Conservation (phyloP, 495 filamentous ascomycete species). For the Penicillium longicatenatum region DNA sequence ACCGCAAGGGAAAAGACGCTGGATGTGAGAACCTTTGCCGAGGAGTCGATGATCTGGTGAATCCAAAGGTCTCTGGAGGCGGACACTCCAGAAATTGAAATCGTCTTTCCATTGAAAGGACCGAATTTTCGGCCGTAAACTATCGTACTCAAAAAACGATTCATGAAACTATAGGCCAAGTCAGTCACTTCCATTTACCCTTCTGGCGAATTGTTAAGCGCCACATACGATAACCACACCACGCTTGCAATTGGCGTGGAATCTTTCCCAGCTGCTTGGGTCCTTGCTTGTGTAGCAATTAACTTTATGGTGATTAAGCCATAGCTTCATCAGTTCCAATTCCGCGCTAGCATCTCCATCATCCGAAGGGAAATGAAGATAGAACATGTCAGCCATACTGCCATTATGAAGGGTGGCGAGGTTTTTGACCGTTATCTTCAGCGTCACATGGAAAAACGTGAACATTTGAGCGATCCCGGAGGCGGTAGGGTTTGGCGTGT, state of each 20-base stretch:
- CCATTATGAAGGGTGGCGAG: constrained; percentile 19
- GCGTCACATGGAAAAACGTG: background rate
- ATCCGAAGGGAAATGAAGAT: constrained; percentile 38
- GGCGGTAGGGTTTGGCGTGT: background rate
- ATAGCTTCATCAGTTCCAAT: constrained; percentile 26
- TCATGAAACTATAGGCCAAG: constrained; percentile 42
- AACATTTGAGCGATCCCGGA: background rate
- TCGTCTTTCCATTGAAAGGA: constrained; percentile 18
- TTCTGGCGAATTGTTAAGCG: background rate
- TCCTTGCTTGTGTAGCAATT: constrained; percentile 31
- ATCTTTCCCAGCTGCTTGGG: constrained; percentile 2
- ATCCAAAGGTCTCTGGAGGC: constrained; percentile 30
- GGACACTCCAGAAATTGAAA: constrained; percentile 42
- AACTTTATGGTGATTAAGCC: constrained; percentile 32
- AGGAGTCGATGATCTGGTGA: constrained; percentile 9
- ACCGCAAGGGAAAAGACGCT: constrained; percentile 60
- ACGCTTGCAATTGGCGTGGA: constrained; percentile 9
- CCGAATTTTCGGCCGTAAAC: constrained; percentile 29
- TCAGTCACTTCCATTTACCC: background rate
- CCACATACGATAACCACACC: constrained; percentile 46
- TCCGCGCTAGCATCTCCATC: constrained; percentile 22
- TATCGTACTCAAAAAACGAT: constrained; percentile 30
- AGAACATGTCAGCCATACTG: constrained; percentile 33
- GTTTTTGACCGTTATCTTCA: background rate
- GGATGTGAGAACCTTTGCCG: constrained; percentile 26